phyloP scores from a whole-genome alignment of 768 basidiomycete genomes.

The Trametes coccinea region DNA sequence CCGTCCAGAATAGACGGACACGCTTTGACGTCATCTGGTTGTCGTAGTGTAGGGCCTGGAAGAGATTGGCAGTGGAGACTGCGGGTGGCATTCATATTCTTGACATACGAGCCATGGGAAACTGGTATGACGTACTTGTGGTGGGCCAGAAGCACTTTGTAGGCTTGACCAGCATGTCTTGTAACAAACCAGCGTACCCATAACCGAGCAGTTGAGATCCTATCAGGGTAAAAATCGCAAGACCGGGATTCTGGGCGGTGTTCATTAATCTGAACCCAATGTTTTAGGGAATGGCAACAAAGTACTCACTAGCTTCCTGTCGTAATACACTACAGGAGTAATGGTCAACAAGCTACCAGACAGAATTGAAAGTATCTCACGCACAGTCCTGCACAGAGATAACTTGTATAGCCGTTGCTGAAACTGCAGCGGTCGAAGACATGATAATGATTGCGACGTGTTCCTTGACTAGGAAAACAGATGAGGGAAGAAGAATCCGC shows the following conservation, averaged over 20 bases:
- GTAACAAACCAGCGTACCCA: conserved; percentile 36
- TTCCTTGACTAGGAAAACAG: conserved; percentile 33
- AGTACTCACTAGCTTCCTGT: conserved; percentile 33
- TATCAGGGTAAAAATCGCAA: conserved; percentile 39
- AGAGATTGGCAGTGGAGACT: conserved; percentile 32
- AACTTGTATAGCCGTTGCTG: conserved; percentile 35
- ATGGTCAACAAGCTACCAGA: no score
- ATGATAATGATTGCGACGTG: conserved; percentile 40
- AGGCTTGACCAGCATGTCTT: conserved; percentile 53
- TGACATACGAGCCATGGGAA: no score
- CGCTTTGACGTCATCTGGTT: conserved; percentile 39
- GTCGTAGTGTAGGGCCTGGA: conserved; percentile 40
- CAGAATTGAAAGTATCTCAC: conserved; percentile 6
- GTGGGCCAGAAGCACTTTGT: conserved; percentile 39
- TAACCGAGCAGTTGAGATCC: conserved; percentile 38
- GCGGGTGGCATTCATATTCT: neutral
- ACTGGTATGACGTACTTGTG: conserved; percentile 22
- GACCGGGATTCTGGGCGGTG: conserved; percentile 26
- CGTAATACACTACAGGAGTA: conserved; percentile 37
- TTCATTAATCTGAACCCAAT: neutral
- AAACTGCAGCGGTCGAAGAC: conserved; percentile 35
- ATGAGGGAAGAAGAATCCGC: neutral
- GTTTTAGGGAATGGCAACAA: neutral
- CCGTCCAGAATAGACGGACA: conserved; percentile 43
- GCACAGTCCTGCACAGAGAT: conserved; percentile 35